phyloP scores from a whole-genome alignment of 208 protist genomes.

The Wallacemonas sp. region DNA sequence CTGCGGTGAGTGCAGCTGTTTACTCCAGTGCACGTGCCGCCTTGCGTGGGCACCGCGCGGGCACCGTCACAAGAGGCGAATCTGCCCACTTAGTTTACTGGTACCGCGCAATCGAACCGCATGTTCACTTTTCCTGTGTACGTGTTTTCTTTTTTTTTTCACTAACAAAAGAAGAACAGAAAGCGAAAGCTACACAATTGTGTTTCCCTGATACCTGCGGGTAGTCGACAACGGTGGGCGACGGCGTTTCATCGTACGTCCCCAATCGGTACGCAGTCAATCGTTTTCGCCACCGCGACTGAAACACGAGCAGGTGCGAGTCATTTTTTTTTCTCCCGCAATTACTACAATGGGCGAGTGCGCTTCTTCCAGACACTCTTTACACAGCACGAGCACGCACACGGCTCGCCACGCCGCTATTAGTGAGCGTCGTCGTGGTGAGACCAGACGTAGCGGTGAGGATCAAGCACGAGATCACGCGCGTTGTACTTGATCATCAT shows the following conservation, averaged over 20 bases:
- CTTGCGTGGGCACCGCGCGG: no score
- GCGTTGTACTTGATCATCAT: constrained; percentile 89
- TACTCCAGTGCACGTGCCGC: no score
- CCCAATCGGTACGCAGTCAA: no score
- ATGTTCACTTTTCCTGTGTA: constrained; percentile 13
- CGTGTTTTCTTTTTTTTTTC: constrained; percentile 2
- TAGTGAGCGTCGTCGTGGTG: constrained; percentile 85
- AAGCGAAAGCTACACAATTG: constrained; percentile 9
- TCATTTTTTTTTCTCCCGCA: not conserved
- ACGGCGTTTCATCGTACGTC: no score
- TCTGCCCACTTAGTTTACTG: no score
- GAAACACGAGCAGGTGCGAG: no score
- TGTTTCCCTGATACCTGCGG: not conserved
- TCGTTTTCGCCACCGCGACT: no score
- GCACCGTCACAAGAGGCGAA: no score
- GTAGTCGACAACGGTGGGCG: not conserved
- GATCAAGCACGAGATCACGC: constrained; percentile 71
- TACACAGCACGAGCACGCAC: not conserved
- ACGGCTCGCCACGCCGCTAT: no score
- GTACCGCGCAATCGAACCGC: no score
- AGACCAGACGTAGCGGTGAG: constrained; percentile 87
- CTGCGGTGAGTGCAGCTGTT: no score
- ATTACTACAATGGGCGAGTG: not conserved
- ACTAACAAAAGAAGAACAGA: no score
- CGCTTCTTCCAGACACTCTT: not conserved